phyloP scores from a whole-genome alignment of 768 basidiomycete genomes.

The Cystofilobasidium ferigula region DNA sequence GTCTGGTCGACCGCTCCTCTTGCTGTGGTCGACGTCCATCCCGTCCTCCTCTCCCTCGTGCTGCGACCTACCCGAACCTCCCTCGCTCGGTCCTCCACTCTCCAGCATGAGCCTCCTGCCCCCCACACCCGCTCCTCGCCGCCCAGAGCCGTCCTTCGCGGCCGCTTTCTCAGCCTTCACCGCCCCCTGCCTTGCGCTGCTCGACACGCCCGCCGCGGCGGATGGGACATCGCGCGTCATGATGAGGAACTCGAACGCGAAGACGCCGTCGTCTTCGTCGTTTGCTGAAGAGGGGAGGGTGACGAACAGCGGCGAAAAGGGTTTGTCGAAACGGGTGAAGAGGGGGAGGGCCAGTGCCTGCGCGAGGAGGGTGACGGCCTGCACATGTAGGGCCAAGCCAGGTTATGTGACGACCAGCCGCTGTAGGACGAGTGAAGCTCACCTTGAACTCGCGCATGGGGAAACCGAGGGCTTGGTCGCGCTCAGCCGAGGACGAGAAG shows the following conservation, averaged over 20 bases:
- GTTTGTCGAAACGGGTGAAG: not conserved
- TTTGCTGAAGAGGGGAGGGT: not conserved
- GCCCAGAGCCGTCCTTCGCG: too few relatives aligned
- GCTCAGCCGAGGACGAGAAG: not conserved
- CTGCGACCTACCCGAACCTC: too few relatives aligned
- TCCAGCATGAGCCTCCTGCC: too few relatives aligned
- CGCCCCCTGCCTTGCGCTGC: not conserved
- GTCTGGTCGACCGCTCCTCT: too few relatives aligned
- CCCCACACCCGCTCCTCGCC: too few relatives aligned
- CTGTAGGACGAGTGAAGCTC: not conserved
- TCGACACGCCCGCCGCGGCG: not conserved
- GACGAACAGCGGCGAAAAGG: not conserved
- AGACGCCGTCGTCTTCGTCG: not conserved
- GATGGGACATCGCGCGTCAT: not conserved
- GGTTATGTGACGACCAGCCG: not conserved
- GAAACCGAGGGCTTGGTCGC: not conserved
- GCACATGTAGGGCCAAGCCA: not conserved
- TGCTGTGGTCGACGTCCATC: too few relatives aligned
- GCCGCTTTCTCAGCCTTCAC: not conserved
- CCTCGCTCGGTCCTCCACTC: too few relatives aligned
- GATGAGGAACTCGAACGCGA: not conserved
- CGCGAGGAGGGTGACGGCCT: not conserved
- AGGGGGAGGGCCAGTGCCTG: not conserved
- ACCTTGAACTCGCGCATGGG: slow-evolving; percentile 8
- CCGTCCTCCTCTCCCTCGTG: too few relatives aligned